phyloP scores from a whole-genome alignment of 495 filamentous ascomycete species.

The Glonium stellatum region DNA sequence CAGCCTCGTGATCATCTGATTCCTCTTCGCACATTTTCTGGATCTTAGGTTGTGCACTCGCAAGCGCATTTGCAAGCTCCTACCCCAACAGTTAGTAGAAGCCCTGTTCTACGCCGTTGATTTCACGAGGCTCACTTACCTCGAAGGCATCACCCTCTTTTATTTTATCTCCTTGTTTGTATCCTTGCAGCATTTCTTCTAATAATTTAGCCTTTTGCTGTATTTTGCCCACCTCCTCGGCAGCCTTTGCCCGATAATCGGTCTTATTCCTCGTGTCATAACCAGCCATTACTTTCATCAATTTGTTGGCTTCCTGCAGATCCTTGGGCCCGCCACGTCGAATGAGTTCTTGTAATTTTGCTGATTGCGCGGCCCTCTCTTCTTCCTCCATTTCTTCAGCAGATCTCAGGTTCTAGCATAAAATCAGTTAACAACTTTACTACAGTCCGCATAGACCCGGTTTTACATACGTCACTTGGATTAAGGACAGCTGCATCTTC shows the following conservation, averaged over 20 bases:
- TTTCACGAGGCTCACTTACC: constrained; percentile 36
- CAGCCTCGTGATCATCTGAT: constrained; percentile 90
- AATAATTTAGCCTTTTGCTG: constrained; percentile 86
- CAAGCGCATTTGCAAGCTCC: constrained; percentile 85
- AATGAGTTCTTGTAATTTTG: constrained; percentile 95
- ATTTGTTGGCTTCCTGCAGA: constrained; percentile 86
- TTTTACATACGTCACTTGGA: constrained; percentile 80
- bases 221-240: constrained; percentile 87
- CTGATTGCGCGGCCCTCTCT: constrained; percentile 86
- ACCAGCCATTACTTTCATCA: constrained; percentile 99
- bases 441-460: neutral
- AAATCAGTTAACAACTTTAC: neutral
- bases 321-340: constrained; percentile 85
- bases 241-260: constrained; percentile 94
- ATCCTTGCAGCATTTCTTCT: constrained; percentile 85
- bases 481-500: constrained; percentile 97
- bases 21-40: constrained; percentile 99
- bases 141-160: constrained; percentile 90
- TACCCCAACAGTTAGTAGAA: constrained; percentile 25
- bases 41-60: constrained; percentile 95
- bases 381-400: constrained; percentile 99
- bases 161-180: constrained; percentile 74
- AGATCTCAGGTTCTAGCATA: constrained; percentile 74
- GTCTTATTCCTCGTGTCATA: constrained; percentile 92
- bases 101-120: neutral